Evolutionary conservation across 768 basidiomycete genomes (phyloP), one percentile per base, ranked within the genome.

Genomic region (Tulasnella calospora): DNA sequence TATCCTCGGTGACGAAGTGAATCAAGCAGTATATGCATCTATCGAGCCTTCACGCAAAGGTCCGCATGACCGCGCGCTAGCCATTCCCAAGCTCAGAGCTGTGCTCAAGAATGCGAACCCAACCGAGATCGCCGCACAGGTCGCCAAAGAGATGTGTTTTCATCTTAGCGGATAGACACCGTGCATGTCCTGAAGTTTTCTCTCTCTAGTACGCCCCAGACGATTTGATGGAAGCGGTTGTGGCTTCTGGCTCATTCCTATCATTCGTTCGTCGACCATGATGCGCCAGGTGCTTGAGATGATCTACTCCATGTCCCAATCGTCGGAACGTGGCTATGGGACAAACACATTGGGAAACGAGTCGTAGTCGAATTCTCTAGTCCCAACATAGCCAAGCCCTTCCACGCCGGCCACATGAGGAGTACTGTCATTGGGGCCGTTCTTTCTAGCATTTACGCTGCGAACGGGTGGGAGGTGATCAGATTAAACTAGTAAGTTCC

Each of bases 371-470:
- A 87, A 75, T 87, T 85, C 80, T 85, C 84, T 5, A 84, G 83
- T 2, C 86, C 86, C 30, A 87, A 86, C 81, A 87, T 87, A 78
- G 86, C 86, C 15, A 87, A 86, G 78, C 85, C 86, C 13, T 86
- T 87, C 83, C 86, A 86, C 79, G 85, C 40, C 84, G 86, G 30
- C 86, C 86, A 79, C 82, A 86, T 27, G 83, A 86, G 46, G n/a
- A 51, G 51, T 13, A 51, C 51, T 3, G 51, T 51, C 15, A 51
- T 51, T n/a, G 51, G 51, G n/a, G 51, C 51, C n/a, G 51, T 17
- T 51, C 51, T 51, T 17, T 51, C 51, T n/a, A n/a, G 15, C 15
- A n/a, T 51, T 13, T 51, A 51, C n/a, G 51, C 51, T 51, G 51
- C 51, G 19, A 51, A 51, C 51, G 51, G 51, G 19, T 51, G 51